Base-by-base conservation (phyloP, 305 asterid genomes). In the Solanum chacoense region DNA sequence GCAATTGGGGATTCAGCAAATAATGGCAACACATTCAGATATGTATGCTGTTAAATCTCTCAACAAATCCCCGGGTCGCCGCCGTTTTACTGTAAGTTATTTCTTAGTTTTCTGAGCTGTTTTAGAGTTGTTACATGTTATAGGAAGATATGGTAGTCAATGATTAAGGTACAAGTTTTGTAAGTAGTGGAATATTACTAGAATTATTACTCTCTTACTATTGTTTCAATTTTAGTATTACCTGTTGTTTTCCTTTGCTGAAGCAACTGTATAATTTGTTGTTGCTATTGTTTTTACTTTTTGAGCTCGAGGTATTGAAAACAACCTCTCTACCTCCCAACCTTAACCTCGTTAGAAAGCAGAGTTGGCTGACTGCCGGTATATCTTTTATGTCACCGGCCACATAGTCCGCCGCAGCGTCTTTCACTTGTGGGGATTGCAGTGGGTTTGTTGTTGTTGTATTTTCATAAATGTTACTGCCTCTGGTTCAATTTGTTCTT, bases 11-110 rank as follows among this genome's bases (percentile, higher is more conserved):
- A 81, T 16, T 81, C 72, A 45, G 86, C 31, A 29, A 55, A 81
- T 35, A 50, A 93, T 93, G 94, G 92, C 93, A 29, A 88, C 94
- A n/a, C 69, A 40, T 24, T 89, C 90, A 24, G 91, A 91, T 5
- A 91, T 91, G 45, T 88, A 72, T 55, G 91, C 89, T 6, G 93
- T 91, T 45, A 91, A 91, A 89, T 91, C 93, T 34, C 94, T 92
- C 63, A 92, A 93, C 88, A 90, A 89, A 73, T 89, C 90, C 63
- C 85, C 91, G 2, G 93, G 93, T 31, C 88, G 91, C 78, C 91
- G 88, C 35, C 93, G 93, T 42, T 93, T 93, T 85, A 90, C 87
- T 28, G 94, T 93, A 90, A 88, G 84, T 75, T 75, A 0, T 75
- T 34, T 74, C 5, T 8, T 74, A 29, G 1, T 59, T 72, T 1